These are phyloP conservation scores for Alternaria conjuncta DNA, from an alignment of 2,329 filamentous ascomycete species.

Conservation along the genomic window DNA sequence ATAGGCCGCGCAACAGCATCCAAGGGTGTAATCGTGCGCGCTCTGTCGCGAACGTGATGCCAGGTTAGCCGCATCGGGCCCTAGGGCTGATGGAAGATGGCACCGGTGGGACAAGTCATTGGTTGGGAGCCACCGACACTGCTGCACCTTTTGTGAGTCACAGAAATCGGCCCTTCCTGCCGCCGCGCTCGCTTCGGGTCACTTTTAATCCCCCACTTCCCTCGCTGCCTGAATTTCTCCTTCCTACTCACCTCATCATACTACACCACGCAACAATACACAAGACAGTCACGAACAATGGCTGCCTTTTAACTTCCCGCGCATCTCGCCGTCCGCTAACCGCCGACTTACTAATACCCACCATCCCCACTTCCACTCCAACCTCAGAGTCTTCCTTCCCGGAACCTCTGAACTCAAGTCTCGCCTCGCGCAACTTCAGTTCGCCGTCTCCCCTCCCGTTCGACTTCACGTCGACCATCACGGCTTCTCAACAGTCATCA, in stretches of 20 bases:
- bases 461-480: slow-evolving; percentile 80
- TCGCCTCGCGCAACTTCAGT: slow-evolving; percentile 66
- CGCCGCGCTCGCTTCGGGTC: slow-evolving; percentile 26
- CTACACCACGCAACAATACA: slow-evolving; percentile 26
- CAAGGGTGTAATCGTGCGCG: not conserved
- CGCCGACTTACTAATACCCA: slow-evolving; percentile 34
- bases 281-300: slow-evolving; percentile 47
- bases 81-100: slow-evolving; percentile 23
- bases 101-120: slow-evolving; percentile 9
- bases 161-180: slow-evolving; percentile 15
- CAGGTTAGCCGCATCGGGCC: not conserved
- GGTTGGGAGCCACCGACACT: slow-evolving; percentile 13
- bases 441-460: slow-evolving; percentile 62
- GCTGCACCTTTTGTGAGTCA: slow-evolving; percentile 29
- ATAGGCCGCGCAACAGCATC: not conserved
- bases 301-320: slow-evolving; percentile 47
- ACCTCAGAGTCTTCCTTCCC: slow-evolving; percentile 50
- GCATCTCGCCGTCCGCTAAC: slow-evolving; percentile 32
- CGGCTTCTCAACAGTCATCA: slow-evolving; percentile 76
- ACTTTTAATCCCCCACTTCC: slow-evolving; percentile 35
- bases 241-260: slow-evolving; percentile 27
- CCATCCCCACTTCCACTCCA: slow-evolving; percentile 35
- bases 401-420: slow-evolving; percentile 69
- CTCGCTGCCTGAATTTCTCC: slow-evolving; percentile 42
- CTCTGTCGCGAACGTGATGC: slow-evolving; percentile 4